Evolutionary conservation across 2,329 filamentous ascomycete genomes (phyloP), one percentile per base, ranked within the genome.

Genomic region (Fusarium mangiferae): DNA sequence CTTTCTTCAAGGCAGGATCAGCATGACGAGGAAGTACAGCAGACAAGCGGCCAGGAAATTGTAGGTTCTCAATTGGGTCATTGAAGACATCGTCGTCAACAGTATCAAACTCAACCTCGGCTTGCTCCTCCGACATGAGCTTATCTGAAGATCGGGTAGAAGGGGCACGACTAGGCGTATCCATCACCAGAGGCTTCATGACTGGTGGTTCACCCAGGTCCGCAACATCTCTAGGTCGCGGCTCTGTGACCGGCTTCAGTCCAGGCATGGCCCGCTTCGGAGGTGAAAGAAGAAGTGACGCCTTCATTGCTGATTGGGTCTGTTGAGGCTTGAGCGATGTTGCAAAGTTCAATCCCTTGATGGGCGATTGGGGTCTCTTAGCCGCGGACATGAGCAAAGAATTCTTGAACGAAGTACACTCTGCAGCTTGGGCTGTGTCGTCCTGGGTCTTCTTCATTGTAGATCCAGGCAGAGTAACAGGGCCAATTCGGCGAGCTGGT

Each of bases 351-450:
- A 84, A 68, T 20, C 81, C 76, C 76, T 86, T 85, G 65, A 84
- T 80, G 11, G 84, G 84, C 6, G 85, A 85, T 46, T 85, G 83
- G 4, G 85, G 83, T 49, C 87, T 82, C 79, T 88, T 89, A 22
- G 87, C 87, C 2, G 87, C 86, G 8, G 88, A 88, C 59, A 85
- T 84, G 7, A 88, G 77, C 8, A 87, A 80, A 1, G 87, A 86
- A 7, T 81, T 77, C 78, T 84, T 87, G 74, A 82, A 81, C 10
- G 83, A 80, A n/a, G 82, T 80, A 12, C 66, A 54, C 12, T 76
- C 75, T 38, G 51, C 75, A 15, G 63, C 33, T n/a, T 75, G 66
- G 3, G 73, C 67, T 3, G 56, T 59, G 15, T 44, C 44, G 22
- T 68, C 59, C n/a, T 62, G 65, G 5, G 65, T 24, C 9, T 77